These are phyloP conservation scores for Pleodorina starrii DNA, from an alignment of 139 green algal species.

Conservation along the genomic window DNA sequence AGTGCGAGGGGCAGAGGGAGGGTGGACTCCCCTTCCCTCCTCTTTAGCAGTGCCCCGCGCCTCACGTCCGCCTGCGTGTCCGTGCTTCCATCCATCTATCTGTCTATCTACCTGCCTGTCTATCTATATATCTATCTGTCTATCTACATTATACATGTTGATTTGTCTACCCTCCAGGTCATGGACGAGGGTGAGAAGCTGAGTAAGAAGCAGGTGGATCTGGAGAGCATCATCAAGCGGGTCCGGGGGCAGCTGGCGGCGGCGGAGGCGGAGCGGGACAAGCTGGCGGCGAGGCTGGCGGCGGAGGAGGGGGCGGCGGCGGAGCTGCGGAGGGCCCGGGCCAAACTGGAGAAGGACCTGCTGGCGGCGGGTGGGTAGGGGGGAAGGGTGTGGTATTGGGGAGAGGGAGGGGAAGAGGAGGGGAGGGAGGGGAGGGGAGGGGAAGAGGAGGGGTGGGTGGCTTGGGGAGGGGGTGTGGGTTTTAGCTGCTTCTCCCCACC, in stretches of 20 bases:
- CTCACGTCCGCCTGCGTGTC: too few species aligned
- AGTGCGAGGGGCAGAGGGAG: too few species aligned
- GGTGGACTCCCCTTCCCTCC: too few species aligned
- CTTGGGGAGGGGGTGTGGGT: too few species aligned
- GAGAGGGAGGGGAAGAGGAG: background rate
- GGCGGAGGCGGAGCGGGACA: constrained; percentile 57
- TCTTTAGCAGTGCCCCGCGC: too few species aligned
- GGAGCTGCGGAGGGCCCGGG: constrained; percentile 55
- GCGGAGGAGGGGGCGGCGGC: constrained; percentile 54
- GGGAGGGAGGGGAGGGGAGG: background rate
- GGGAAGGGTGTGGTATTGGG: background rate
- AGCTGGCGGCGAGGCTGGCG: constrained; percentile 49
- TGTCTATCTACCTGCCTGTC: too few species aligned
- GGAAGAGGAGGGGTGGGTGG: background rate
- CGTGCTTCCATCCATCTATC: too few species aligned
- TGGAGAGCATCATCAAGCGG: constrained; percentile 86
- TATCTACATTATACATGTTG: too few species aligned
- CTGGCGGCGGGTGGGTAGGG: constrained; percentile 33
- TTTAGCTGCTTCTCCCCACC: too few species aligned
- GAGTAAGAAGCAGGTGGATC: constrained; percentile 83
- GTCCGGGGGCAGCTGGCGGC: constrained; percentile 64
- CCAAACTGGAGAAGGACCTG: constrained; percentile 74
- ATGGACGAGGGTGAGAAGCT: constrained; percentile 83
- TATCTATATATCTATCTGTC: too few species aligned
- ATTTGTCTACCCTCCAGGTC: too few species aligned